Base-by-base conservation (phyloP, 805 yeast species). In the Lachancea mirantina region DNA sequence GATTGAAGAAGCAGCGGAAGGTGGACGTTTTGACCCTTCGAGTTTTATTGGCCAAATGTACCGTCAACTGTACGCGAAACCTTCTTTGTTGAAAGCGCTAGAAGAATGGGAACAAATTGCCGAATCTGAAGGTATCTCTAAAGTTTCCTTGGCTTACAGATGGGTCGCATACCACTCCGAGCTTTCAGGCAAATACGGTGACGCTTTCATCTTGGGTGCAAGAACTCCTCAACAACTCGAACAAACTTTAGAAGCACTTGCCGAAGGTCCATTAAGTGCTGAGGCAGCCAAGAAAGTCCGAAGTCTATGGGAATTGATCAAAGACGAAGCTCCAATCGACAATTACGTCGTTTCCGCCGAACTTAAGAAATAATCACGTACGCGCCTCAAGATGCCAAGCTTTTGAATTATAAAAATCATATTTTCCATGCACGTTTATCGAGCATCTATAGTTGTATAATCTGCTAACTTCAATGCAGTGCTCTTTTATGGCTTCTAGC, bases 151-250 rank as follows among this genome's bases (percentile, higher is more conserved):
- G 23, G 54, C 54, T 7, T 42, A 47, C 26, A 42, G 55, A 9
- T 50, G 55, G 55, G 23, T 45, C 10, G 28, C 35, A 6, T 36
- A 38, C 37, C 27, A 43, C 28, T 48, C 55, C 2, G 28, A 31
- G 7, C 34, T 50, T 13, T 32, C 24, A 11, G 28, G 27, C 10
- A 31, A 37, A 19, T 32, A 26, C 17, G 50, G 45, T 10, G 52
- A 46, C 24, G 55, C 40, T 4, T 29, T 48, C 8, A 45, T 48
- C 18, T 19, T 50, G 8, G 53, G 53, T 5, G 49, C 47, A 6
- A 32, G 41, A 14, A 37, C 30, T 16, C 24, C 31, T 5, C 34
- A 36, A 15, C 51, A 48, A 22, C 14, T 50, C 18, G 30, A 36
- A 21, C 43, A 42, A 21, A 43, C 49, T 8, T 14, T 48, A 8